Evolutionary conservation across 805 yeast genomes (phyloP), one percentile per base, ranked within the genome.

Genomic region (Sugiyamaella qingdaonensis): DNA sequence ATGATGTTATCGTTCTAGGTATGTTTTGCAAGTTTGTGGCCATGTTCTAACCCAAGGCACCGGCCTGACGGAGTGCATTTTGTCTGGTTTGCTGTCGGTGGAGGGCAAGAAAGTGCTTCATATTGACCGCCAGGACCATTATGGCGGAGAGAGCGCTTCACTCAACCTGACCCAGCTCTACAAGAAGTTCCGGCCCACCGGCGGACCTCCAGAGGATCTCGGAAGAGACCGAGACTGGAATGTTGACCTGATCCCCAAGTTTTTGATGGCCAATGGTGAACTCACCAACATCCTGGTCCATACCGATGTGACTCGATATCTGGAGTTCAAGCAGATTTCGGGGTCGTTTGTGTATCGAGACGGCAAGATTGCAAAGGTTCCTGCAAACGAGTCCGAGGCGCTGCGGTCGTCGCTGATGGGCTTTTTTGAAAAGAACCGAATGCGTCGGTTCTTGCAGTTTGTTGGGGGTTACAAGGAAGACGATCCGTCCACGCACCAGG

Each of bases 151-250:
- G 58, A 61, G 68, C 10, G 70, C 73, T 36, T 66, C 71, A 14
- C 58, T 69, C 36, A 67, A 60, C 48, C 62, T 69, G 45, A 58
- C 68, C 47, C 72, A 85, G 72, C 73, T 86, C 54, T 94, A 88
- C 75, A 72, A 78, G 61, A 91, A 91, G 73, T 91, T 90, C 78
- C 88, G 90, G 68, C 96, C 97, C 32, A 75, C 80, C 48, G 86
- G 82, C 58, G 85, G 88, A 39, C 86, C 84, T 56, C 64, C 64
- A 13, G 77, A 76, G 18, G 78, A 81, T 58, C 79, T 84, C 58
- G 98, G 99, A 49, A 83, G 95, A 65, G 96, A 89, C 66, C 81
- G 98, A 59, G 98, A 94, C 70, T 94, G 98, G 97, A 90, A 95
- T 72, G 94, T 94, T 49, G 99, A 94, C 68, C 78, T 94, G 72